Percentiles rank a stretch among this genome's conserved stretches.
Conservation (phyloP, 768 basidiomycete genomes). For the Cyclocybe aegerita region DNA sequence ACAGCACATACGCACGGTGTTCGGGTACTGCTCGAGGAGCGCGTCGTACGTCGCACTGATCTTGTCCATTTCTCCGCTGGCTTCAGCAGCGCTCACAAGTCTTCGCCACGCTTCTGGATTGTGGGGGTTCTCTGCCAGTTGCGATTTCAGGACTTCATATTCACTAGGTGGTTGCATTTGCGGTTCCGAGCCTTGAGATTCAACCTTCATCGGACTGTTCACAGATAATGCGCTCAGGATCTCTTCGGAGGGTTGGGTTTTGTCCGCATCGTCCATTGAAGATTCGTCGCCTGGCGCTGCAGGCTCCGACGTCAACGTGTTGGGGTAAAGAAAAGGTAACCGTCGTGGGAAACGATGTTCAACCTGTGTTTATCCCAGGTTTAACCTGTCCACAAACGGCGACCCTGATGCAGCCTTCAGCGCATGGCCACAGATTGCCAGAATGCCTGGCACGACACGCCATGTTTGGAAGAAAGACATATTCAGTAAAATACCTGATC, state of each 20-base stretch:
- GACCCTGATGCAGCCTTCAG: no score
- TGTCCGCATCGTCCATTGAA: constrained; percentile 18
- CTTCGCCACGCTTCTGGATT: constrained; percentile 80
- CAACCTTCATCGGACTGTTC: constrained; percentile 24
- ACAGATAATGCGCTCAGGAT: constrained; percentile 32
- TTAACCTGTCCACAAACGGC: no score
- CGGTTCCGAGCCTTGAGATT: constrained; percentile 22
- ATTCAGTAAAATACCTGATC: no score
- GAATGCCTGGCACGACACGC: no score
- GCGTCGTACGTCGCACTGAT: constrained; percentile 82
- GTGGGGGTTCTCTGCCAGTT: constrained; percentile 65
- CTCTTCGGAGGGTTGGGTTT: constrained; percentile 34
- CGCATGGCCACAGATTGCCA: no score
- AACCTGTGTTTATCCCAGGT: no score
- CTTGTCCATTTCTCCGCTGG: constrained; percentile 73
- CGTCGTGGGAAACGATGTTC: no score
- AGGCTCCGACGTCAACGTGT: no score
- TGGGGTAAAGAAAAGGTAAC: no score
- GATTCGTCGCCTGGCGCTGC: constrained; percentile 21
- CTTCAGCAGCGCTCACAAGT: constrained; percentile 76
- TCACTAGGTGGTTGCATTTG: constrained; percentile 52
- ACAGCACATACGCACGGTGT: constrained; percentile 59
- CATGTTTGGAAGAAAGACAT: no score
- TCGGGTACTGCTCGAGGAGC: constrained; percentile 83
- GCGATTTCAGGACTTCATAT: constrained; percentile 62